phyloP scores from a whole-genome alignment of 768 basidiomycete genomes.

The Macrolepiota fuliginosa region DNA sequence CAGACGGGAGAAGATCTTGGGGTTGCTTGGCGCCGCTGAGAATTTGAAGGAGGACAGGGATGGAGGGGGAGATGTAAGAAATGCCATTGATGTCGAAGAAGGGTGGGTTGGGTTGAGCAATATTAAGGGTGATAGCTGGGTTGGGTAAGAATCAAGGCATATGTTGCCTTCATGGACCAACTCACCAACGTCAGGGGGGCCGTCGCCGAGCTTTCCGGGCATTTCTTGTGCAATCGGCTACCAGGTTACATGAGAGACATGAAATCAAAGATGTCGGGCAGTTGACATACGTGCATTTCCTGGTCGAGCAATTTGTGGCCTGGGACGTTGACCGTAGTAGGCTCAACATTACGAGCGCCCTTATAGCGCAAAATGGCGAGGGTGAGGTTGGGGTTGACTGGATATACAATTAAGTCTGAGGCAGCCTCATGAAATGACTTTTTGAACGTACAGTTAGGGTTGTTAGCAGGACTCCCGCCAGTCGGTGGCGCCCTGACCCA shows the following conservation, averaged over 20 bases:
- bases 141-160: background rate
- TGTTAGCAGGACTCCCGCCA: constrained; percentile 21
- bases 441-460: constrained; percentile 11
- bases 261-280: background rate
- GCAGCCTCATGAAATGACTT: background rate
- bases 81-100: constrained; percentile 18
- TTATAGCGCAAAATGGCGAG: constrained; percentile 42
- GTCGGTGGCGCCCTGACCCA: constrained; percentile 41
- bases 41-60: constrained; percentile 38
- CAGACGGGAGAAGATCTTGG: constrained; percentile 24
- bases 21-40: constrained; percentile 24
- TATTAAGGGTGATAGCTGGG: constrained; percentile 25
- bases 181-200: constrained; percentile 33
- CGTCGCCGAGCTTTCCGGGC: constrained; percentile 10
- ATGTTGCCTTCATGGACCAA: background rate
- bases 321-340: constrained; percentile 20
- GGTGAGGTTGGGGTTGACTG: constrained; percentile 31
- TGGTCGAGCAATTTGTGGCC: constrained; percentile 28
- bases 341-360: constrained; percentile 31
- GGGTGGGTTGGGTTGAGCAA: constrained; percentile 17
- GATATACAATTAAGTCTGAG: background rate
- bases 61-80: constrained; percentile 27
- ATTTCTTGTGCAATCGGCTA: constrained; percentile 1
- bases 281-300: constrained; percentile 11
- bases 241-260: background rate